phyloP scores from a whole-genome alignment of 1,139 yeast genomes.

The Kurtzmaniella quercitrusa region DNA sequence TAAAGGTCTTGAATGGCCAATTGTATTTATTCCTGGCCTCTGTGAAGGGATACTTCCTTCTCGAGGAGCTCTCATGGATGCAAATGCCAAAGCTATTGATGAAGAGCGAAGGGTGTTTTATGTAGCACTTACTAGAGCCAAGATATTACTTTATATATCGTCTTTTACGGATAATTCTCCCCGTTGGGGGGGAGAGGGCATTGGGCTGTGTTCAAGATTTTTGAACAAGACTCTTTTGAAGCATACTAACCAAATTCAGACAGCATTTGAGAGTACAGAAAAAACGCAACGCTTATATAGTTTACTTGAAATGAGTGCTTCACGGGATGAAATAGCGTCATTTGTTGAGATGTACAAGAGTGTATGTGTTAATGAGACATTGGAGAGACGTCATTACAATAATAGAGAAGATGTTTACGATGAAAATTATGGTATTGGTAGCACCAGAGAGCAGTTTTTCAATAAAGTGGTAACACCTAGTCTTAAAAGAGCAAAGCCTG shows the following conservation, averaged over 20 bases:
- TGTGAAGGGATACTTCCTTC: constrained; percentile 60
- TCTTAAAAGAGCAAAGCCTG: neutral
- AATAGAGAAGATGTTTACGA: neutral
- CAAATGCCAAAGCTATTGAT: constrained; percentile 33
- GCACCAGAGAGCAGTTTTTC: neutral
- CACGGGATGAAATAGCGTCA: neutral
- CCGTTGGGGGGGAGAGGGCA: constrained; percentile 19
- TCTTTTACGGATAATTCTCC: constrained; percentile 25
- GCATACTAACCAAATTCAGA: neutral
- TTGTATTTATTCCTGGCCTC: constrained; percentile 76
- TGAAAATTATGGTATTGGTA: neutral
- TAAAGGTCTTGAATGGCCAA: constrained; percentile 94
- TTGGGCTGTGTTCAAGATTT: constrained; percentile 28
- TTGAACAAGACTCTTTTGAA: constrained; percentile 10
- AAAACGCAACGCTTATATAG: neutral
- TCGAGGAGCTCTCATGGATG: constrained; percentile 30
- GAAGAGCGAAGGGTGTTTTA: constrained; percentile 85
- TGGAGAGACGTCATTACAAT: neutral
- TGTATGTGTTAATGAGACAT: neutral
- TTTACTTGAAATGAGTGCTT: neutral
- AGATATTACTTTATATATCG: constrained; percentile 35
- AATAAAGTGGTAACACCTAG: neutral
- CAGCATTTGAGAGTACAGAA: neutral
- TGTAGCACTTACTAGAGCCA: constrained; percentile 87
- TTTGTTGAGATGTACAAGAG: neutral